Evolutionary conservation across 1,284 basidiomycete genomes (phyloP).

Genomic region (Tilletia setariae): DNA sequence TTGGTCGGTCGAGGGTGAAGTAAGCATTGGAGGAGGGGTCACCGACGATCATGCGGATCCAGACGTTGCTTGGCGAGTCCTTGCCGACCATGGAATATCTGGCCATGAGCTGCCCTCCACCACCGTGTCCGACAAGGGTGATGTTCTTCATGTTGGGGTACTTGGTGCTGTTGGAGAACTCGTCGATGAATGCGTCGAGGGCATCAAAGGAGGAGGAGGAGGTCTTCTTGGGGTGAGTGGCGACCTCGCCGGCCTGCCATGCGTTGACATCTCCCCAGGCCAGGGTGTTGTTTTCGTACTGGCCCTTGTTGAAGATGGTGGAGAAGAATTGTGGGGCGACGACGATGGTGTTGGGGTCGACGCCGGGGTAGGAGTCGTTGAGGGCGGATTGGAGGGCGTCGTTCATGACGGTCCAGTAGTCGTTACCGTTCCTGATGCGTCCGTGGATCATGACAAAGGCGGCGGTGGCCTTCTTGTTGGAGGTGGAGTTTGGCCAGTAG

Average conservation of each 20-base stretch:
- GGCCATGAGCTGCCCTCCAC: constrained; percentile 30
- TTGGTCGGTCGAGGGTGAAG: constrained; percentile 32
- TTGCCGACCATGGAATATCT: constrained; percentile 30
- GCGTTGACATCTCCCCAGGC: constrained; percentile 21
- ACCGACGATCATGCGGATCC: constrained; percentile 28
- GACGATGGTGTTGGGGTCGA: constrained; percentile 15
- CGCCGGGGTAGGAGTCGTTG: constrained; percentile 14
- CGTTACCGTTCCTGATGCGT: constrained; percentile 15
- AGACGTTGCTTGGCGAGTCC: constrained; percentile 16
- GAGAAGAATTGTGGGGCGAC: constrained; percentile 22
- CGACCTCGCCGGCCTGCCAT: constrained; percentile 22
- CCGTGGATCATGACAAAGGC: constrained; percentile 22
- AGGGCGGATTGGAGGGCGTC: constrained; percentile 18
- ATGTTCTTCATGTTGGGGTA: constrained; percentile 29
- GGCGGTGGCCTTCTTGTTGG: constrained; percentile 13
- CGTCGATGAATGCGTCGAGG: constrained; percentile 29
- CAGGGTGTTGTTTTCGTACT: constrained; percentile 4
- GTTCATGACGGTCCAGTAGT: constrained; percentile 20
- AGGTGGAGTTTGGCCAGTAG: constrained; percentile 4
- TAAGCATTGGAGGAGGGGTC: constrained; percentile 37
- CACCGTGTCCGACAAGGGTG: constrained; percentile 32
- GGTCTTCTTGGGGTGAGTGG: constrained; percentile 18
- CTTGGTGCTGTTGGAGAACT: constrained; percentile 24
- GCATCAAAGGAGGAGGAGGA: constrained; percentile 31
- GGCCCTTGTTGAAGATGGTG: constrained; percentile 17